phyloP scores from a whole-genome alignment of 2,329 filamentous ascomycete genomes.

The Aspergillus amoenus region DNA sequence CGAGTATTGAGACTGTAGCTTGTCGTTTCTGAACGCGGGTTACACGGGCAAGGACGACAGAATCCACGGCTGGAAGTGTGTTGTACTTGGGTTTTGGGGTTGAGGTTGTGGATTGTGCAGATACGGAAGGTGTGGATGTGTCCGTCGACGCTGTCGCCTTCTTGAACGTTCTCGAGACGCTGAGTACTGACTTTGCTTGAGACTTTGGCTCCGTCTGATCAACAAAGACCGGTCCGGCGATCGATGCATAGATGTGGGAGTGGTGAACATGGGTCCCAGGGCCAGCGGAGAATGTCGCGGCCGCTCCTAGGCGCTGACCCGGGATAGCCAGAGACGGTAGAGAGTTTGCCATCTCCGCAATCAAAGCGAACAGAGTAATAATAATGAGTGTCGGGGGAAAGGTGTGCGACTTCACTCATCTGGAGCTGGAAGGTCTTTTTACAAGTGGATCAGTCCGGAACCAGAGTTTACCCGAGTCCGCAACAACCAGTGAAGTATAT shows the following conservation, averaged over 20 bases:
- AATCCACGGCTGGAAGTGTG: conserved; percentile 77
- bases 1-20: conserved; percentile 81
- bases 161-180: conserved; percentile 23
- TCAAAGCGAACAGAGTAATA: no score
- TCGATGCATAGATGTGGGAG: conserved; percentile 74
- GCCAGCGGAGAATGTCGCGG: conserved; percentile 68
- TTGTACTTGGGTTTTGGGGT: conserved; percentile 56
- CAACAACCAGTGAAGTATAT: background rate
- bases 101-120: conserved; percentile 2
- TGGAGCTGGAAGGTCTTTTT: conserved; percentile 1
- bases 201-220: conserved; percentile 42
- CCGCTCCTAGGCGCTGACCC: conserved; percentile 73
- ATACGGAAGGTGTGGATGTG: conserved; percentile 15
- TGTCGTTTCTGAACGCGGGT: conserved; percentile 82
- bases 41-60: conserved; percentile 78
- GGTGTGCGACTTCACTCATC: background rate
- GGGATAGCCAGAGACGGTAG: conserved; percentile 66
- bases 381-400: background rate
- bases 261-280: conserved; percentile 81
- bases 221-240: conserved; percentile 69
- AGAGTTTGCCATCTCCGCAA: conserved; percentile 27
- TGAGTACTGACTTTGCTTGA: conserved; percentile 42
- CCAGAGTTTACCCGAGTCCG: conserved; percentile 9
- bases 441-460: conserved; percentile 1
- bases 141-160: background rate